phyloP scores from a whole-genome alignment of 2,329 filamentous ascomycete genomes.

The Tolypocladium cylindrosporum region DNA sequence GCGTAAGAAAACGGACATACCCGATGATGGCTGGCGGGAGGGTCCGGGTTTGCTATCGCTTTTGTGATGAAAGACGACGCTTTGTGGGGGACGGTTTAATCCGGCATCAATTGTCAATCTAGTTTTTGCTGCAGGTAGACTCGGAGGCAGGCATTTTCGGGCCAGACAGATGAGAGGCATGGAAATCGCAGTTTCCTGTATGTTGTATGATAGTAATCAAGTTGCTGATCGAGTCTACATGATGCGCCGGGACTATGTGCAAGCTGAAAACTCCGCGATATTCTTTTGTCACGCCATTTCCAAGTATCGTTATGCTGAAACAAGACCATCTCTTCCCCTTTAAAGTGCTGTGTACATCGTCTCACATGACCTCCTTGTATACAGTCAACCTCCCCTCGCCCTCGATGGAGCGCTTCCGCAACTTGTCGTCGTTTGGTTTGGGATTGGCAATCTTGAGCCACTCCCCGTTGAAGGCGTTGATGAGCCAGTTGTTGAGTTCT shows the following conservation, averaged over 20 bases:
- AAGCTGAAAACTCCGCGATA: too few relatives aligned
- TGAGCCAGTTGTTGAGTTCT: conserved; percentile 82
- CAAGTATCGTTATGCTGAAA: not conserved
- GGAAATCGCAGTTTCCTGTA: not conserved
- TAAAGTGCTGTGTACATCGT: not conserved
- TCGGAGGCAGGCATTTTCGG: conserved; percentile 1
- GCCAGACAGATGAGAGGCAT: conserved; percentile 2
- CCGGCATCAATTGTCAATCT: not conserved
- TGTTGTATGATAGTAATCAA: conserved; percentile 10
- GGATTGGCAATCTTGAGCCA: conserved; percentile 57
- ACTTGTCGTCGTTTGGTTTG: conserved; percentile 30
- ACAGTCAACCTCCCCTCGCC: not conserved
- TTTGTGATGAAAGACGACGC: not conserved
- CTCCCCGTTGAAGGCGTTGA: conserved; percentile 96
- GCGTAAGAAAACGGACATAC: not conserved
- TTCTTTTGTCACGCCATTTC: too few relatives aligned
- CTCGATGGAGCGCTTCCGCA: not conserved
- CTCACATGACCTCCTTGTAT: not conserved
- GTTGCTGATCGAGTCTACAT: not conserved
- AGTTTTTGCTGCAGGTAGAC: conserved; percentile 4
- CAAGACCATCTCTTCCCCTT: not conserved
- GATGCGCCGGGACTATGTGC: not conserved
- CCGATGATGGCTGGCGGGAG: not conserved
- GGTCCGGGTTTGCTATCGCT: not conserved
- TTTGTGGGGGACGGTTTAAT: not conserved